phyloP scores from a whole-genome alignment of 495 filamentous ascomycete species.

The Cercophora newfieldiana region DNA sequence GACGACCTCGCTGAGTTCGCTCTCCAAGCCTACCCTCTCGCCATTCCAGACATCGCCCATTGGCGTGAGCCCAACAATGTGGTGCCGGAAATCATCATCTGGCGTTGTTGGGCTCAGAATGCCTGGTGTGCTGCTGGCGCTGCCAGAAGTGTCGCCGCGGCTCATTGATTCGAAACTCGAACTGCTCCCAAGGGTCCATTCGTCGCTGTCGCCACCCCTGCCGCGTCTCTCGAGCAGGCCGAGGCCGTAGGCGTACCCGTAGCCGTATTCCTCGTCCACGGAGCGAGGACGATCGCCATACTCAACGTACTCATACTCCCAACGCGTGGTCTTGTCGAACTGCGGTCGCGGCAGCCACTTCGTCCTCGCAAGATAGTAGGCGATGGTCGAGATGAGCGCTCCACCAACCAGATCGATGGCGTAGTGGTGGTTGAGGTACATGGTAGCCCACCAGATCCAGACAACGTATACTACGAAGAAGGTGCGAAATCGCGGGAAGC shows the following conservation, averaged over 20 bases:
- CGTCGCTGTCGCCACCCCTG: conserved; percentile 37
- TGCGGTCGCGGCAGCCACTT: conserved; percentile 81
- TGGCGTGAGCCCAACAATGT: conserved; percentile 25
- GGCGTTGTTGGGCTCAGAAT: conserved; percentile 44
- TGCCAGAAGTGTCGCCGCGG: conserved; percentile 39
- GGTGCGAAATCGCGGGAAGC: conserved; percentile 76
- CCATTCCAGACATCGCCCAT: conserved; percentile 37
- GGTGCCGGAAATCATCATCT: conserved; percentile 28
- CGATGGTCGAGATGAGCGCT: conserved; percentile 72
- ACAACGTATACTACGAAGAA: conserved; percentile 77
- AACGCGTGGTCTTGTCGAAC: conserved; percentile 78
- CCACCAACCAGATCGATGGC: conserved; percentile 90
- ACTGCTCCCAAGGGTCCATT: conserved; percentile 49
- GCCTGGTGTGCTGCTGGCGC: conserved; percentile 38
- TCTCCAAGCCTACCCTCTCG: conserved; percentile 26
- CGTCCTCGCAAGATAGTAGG: conserved; percentile 76
- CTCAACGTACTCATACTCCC: conserved; percentile 96
- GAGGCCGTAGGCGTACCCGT: conserved; percentile 31
- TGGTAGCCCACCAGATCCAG: conserved; percentile 98
- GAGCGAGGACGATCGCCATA: conserved; percentile 53
- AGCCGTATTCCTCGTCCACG: conserved; percentile 43
- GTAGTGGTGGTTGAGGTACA: conserved; percentile 96
- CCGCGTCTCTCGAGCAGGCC: conserved; percentile 33
- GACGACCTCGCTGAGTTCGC: conserved; percentile 34
- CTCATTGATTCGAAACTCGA: conserved; percentile 39